Evolutionary conservation across 306 rosid species (phyloP).

Genomic region (Cucurbita maxima): DNA sequence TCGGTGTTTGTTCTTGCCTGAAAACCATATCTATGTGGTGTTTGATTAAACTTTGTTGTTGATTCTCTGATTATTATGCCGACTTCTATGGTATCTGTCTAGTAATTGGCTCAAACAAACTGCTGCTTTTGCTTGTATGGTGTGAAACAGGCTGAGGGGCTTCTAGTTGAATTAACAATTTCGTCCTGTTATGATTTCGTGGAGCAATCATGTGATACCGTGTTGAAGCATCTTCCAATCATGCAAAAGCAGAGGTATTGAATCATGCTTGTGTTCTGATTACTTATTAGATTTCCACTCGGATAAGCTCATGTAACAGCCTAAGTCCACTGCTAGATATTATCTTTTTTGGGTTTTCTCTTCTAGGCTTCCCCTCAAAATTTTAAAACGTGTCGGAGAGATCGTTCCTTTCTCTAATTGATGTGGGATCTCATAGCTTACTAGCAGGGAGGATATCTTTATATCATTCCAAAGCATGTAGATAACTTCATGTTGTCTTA

Average conservation of each 20-base stretch:
- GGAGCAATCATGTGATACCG: conserved; percentile 60
- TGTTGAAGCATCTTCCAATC: conserved; percentile 53
- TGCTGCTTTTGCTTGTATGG: conserved; percentile 8
- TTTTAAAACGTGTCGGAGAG: no score
- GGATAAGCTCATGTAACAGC: background rate
- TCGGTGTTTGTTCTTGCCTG: background rate
- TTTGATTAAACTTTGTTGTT: background rate
- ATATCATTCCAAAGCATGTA: background rate
- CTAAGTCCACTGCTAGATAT: no score
- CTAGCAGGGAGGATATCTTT: background rate
- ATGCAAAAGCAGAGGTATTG: conserved; percentile 65
- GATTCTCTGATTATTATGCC: background rate
- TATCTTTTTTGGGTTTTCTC: no score
- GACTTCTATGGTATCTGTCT: background rate
- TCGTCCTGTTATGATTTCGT: conserved; percentile 79
- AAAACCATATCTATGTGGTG: background rate
- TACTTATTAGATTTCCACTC: background rate
- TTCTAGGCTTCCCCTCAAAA: no score
- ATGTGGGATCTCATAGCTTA: no score
- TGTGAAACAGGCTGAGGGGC: conserved; percentile 84
- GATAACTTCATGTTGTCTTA: background rate
- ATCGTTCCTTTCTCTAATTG: no score
- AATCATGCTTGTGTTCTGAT: background rate
- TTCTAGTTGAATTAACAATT: conserved; percentile 49
- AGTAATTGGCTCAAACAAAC: background rate